These are phyloP conservation scores for Neopestalotiopsis sp. DNA, from an alignment of 2,329 filamentous ascomycete species.

Conservation along the genomic window DNA sequence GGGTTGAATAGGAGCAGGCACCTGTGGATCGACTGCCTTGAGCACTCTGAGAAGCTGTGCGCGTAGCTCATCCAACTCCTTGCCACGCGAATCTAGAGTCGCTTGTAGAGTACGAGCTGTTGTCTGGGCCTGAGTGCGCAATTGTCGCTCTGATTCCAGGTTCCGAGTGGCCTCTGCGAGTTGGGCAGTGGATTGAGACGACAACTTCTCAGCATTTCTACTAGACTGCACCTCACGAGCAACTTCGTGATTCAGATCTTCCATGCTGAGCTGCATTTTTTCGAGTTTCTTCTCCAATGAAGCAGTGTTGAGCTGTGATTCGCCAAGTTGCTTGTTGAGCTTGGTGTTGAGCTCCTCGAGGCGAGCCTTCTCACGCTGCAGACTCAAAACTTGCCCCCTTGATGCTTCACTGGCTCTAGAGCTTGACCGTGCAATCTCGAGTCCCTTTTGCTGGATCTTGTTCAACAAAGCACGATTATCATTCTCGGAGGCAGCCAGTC, in stretches of 20 bases:
- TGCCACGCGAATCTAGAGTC: constrained; percentile 79
- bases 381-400: constrained; percentile 73
- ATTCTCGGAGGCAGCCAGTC: constrained; percentile 90
- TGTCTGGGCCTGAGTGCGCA: constrained; percentile 83
- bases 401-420: constrained; percentile 86
- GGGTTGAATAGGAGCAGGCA: constrained; percentile 66
- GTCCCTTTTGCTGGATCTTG: constrained; percentile 95
- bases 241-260: constrained; percentile 92
- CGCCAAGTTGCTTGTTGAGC: constrained; percentile 83
- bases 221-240: constrained; percentile 88
- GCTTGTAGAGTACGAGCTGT: constrained; percentile 83
- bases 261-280: constrained; percentile 84
- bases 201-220: constrained; percentile 87
- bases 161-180: constrained; percentile 88
- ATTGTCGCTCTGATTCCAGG: constrained; percentile 87
- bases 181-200: constrained; percentile 80
- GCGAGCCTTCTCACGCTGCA: constrained; percentile 84
- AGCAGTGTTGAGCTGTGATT: constrained; percentile 81
- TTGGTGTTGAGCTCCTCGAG: constrained; percentile 83
- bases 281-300: constrained; percentile 93
- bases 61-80: constrained; percentile 81
- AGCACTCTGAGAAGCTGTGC: constrained; percentile 82
- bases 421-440: constrained; percentile 91
- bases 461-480: constrained; percentile 95
- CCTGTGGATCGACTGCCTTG: constrained; percentile 83